Evolutionary conservation across 208 protist species (phyloP), one percentile per base, ranked within the genome.

Genomic region (Borovskyia barvae): DNA sequence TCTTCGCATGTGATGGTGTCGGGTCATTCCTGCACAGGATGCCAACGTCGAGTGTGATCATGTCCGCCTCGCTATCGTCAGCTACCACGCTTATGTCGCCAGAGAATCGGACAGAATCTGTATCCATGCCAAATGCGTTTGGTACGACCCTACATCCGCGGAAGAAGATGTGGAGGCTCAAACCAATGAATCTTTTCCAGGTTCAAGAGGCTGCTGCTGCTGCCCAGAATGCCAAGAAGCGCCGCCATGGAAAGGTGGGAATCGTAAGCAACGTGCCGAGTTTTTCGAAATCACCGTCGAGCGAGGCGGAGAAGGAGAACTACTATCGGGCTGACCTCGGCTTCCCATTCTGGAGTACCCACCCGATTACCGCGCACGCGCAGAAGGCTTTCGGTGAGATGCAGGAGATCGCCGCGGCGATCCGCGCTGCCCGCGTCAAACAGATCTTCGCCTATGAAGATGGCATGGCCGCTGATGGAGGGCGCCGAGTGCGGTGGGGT

Each of bases 311-410:
- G n/a, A 43, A 46, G 33, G 46, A 28, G 5, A 48, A 63, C 30
- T 70, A 63, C 64, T 70, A 70, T 48, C 64, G 64, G 17, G 64
- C 64, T 0, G 64, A 70, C 36, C 48, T 70, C 7, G 67, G 61
- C 9, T 46, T 75, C 5, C 57, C 59, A 20, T 80, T 68, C 59
- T 80, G 74, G 74, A 66, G 29, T 12, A 26, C 33, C 22, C 60
- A 80, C 41, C 74, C 74, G 0, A 63, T 80, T 52, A 75, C 63
- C 29, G 22, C 19, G 17, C 32, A 65, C 57, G 74, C 68, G 4
- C 62, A 65, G 49, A 26, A 53, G 42, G 39, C 58, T 3, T 75
- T 76, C 35, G 36, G 40, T 30, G 63, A 73, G 43, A 41, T 80
- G 50, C 74, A 76, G 39, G 33, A 47, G 24, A 29, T 64, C 19